Conservation (phyloP, 2,329 filamentous ascomycete species). For the Pseudogymnoascus sp. region DNA sequence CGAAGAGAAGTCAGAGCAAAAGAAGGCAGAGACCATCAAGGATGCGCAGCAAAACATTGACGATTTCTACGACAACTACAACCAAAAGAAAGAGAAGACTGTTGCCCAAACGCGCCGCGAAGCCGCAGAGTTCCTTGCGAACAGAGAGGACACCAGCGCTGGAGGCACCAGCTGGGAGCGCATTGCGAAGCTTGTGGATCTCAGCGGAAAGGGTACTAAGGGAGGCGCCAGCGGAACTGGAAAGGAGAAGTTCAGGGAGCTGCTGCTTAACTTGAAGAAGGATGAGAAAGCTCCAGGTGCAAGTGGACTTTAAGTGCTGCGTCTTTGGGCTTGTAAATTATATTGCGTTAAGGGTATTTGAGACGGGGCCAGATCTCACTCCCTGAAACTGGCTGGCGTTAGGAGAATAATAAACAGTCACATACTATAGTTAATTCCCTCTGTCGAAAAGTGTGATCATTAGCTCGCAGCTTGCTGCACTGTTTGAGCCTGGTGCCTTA, state of each 20-base stretch:
- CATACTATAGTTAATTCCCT: neutral
- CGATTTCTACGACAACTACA: slow-evolving; percentile 99
- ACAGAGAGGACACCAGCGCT: slow-evolving; percentile 83
- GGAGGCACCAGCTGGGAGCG: slow-evolving; percentile 98
- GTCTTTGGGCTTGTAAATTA: slow-evolving; percentile 1
- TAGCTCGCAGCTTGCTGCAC: neutral
- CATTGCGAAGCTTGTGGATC: slow-evolving; percentile 93
- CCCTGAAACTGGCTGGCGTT: slow-evolving; percentile 3
- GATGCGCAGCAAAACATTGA: slow-evolving; percentile 93
- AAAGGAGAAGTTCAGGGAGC: slow-evolving; percentile 92
- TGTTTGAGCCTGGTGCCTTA: neutral
- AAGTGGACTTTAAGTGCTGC: slow-evolving; percentile 45
- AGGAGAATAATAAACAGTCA: slow-evolving; percentile 4
- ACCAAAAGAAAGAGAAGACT: slow-evolving; percentile 92
- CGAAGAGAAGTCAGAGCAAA: slow-evolving; percentile 71
- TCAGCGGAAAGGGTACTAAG: slow-evolving; percentile 84
- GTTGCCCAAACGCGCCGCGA: slow-evolving; percentile 83
- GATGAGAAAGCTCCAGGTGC: slow-evolving; percentile 77
- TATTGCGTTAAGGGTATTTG: slow-evolving; percentile 7
- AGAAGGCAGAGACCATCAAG: slow-evolving; percentile 78
- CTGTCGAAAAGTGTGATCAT: neutral
- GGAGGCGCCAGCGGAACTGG: slow-evolving; percentile 84
- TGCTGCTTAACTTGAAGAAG: slow-evolving; percentile 80
- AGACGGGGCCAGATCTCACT: slow-evolving; percentile 7
- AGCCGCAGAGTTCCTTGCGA: slow-evolving; percentile 84